A percentile compares a stretch with the other conserved stretches of the same genome.
Evolutionary conservation across 805 yeast genomes (phyloP).

Genomic region (Sporopachydermia lactativora): DNA sequence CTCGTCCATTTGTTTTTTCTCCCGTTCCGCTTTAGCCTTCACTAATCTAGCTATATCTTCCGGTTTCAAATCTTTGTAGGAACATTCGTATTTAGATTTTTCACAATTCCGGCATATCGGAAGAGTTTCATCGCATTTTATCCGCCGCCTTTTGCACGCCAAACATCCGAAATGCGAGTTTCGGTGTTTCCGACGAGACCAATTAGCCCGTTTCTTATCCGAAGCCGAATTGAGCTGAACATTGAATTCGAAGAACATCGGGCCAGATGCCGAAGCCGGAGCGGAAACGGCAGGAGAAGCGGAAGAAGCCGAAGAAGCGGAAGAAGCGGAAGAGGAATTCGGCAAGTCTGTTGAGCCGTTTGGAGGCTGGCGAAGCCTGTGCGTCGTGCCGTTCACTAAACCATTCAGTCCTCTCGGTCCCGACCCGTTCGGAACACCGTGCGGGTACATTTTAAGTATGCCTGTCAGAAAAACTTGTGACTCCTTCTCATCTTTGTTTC

Average conservation of each 20-base stretch:
- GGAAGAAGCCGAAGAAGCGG: too few relatives aligned
- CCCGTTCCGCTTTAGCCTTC: background rate
- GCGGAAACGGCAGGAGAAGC: too few relatives aligned
- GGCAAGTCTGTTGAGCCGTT: too few relatives aligned
- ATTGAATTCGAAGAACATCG: background rate
- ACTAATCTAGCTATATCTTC: conserved; percentile 22
- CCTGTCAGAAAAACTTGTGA: too few relatives aligned
- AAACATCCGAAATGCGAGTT: conserved; percentile 69
- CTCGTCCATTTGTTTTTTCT: background rate
- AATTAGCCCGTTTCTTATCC: background rate
- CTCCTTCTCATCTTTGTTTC: too few relatives aligned
- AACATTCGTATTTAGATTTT: conserved; percentile 32
- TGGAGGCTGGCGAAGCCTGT: too few relatives aligned
- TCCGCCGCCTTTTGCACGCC: conserved; percentile 46
- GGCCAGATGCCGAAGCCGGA: too few relatives aligned
- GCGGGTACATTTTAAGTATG: too few relatives aligned
- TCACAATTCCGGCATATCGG: conserved; percentile 45
- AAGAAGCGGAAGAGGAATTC: too few relatives aligned
- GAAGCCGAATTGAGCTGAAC: background rate
- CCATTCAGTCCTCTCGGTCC: too few relatives aligned
- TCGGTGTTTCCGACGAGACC: conserved; percentile 40
- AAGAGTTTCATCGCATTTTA: conserved; percentile 49
- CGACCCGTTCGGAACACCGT: too few relatives aligned
- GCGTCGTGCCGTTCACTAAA: too few relatives aligned
- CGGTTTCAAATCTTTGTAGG: conserved; percentile 33